Percentiles rank a stretch among this genome's conserved stretches.
Conservation (phyloP, 2,329 filamentous ascomycete species). For the Penicillium sp. region DNA sequence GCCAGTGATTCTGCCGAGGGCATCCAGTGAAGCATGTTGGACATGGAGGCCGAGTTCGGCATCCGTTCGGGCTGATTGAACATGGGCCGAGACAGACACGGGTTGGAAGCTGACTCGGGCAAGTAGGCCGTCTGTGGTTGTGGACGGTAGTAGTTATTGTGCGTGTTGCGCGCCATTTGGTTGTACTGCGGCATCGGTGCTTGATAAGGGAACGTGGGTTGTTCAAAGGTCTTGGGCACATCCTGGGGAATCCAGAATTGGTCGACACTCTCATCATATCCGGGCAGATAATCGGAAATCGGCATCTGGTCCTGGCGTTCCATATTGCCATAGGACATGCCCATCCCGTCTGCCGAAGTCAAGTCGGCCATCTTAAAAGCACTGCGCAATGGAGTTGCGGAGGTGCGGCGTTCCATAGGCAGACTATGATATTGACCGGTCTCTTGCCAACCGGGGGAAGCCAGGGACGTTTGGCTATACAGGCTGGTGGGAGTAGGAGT, state of each 20-base stretch:
- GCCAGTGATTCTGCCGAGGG: constrained; percentile 30
- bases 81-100: constrained; percentile 36
- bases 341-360: constrained; percentile 30
- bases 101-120: constrained; percentile 37
- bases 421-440: constrained; percentile 24
- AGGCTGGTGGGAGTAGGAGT: constrained; percentile 37
- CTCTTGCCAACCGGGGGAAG: constrained; percentile 37
- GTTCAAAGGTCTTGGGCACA: constrained; percentile 34
- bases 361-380: constrained; percentile 35
- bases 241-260: constrained; percentile 37
- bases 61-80: constrained; percentile 36
- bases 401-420: constrained; percentile 26
- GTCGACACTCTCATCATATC: constrained; percentile 36
- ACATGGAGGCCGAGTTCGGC: constrained; percentile 34
- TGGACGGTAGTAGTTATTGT: constrained; percentile 32
- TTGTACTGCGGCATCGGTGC: constrained; percentile 33
- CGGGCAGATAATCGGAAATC: constrained; percentile 33
- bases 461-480: constrained; percentile 36
- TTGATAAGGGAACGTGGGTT: constrained; percentile 30
- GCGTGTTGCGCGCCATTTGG: constrained; percentile 31
- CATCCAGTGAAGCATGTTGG: constrained; percentile 37
- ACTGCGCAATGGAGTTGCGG: constrained; percentile 31
- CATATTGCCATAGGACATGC: constrained; percentile 30
- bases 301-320: constrained; percentile 33
- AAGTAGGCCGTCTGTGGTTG: constrained; percentile 28